Evolutionary conservation across 306 rosid genomes (phyloP).

Genomic region (Vachellia pachyceras): DNA sequence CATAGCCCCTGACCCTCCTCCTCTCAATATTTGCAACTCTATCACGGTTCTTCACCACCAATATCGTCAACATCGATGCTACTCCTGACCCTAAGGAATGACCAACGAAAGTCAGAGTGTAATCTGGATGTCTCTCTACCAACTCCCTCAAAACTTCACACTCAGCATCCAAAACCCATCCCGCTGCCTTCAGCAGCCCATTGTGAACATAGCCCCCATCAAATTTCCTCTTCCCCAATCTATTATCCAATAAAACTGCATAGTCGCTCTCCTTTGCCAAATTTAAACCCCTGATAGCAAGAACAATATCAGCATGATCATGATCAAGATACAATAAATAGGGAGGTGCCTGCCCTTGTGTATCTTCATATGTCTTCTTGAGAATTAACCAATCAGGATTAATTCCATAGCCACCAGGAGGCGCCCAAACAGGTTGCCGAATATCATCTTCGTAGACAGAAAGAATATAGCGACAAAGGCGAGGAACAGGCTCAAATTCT

Average conservation of each 20-base stretch:
- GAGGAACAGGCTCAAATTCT: conserved; percentile 90
- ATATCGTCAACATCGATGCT: conserved; percentile 72
- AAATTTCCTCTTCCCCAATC: conserved; percentile 77
- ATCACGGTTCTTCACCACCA: conserved; percentile 71
- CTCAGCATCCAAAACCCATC: conserved; percentile 74
- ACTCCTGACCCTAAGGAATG: conserved; percentile 96
- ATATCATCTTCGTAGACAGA: conserved; percentile 92
- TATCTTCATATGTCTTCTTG: conserved; percentile 66
- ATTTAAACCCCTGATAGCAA: conserved; percentile 86
- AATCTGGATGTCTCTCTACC: conserved; percentile 63
- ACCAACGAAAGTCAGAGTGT: conserved; percentile 82
- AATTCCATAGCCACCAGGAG: conserved; percentile 87
- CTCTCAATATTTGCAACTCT: conserved; percentile 74
- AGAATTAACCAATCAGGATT: conserved; percentile 64
- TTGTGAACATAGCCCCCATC: conserved; percentile 98
- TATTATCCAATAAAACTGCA: conserved; percentile 82
- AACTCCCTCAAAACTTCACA: conserved; percentile 64
- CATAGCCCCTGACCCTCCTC: conserved; percentile 82
- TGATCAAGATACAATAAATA: conserved; percentile 84
- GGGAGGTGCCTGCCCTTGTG: conserved; percentile 74
- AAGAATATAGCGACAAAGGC: conserved; percentile 84
- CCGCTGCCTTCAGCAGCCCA: conserved; percentile 87
- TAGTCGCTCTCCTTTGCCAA: conserved; percentile 90
- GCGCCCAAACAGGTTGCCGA: conserved; percentile 78
- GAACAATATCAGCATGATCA: conserved; percentile 75